These are phyloP conservation scores for Sporothrix inflata DNA, from an alignment of 2,329 filamentous ascomycete genomes.

Conservation along the genomic window DNA sequence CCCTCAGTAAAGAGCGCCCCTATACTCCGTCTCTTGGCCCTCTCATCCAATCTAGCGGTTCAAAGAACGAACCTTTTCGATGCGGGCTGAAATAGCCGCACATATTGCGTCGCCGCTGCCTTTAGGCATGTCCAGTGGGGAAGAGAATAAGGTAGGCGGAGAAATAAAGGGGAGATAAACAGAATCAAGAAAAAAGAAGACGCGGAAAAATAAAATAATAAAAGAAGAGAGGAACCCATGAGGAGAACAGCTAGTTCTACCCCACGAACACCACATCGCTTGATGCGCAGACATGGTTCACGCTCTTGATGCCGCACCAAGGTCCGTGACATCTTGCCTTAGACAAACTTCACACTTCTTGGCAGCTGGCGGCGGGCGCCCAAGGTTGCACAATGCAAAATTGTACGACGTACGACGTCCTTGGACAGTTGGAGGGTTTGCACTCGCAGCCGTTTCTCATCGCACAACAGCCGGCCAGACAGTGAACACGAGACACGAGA, in stretches of 20 bases:
- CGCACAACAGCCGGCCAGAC: neutral
- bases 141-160: neutral
- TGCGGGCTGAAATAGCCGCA: conserved; percentile 25
- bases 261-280: neutral
- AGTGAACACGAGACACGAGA: neutral
- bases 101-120: conserved; percentile 24
- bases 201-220: no score
- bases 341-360: neutral
- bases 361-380: neutral
- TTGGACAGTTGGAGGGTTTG: neutral
- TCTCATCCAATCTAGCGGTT: neutral
- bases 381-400: neutral
- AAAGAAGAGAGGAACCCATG: neutral
- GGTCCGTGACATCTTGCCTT: neutral
- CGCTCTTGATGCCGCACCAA: neutral
- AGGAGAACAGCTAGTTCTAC: neutral
- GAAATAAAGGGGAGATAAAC: neutral
- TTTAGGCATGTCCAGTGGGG: conserved; percentile 22
- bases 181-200: neutral
- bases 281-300: neutral
- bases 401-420: neutral
- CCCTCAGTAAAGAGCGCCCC: neutral
- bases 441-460: neutral
- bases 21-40: neutral
- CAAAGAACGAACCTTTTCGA: neutral